Conservation (phyloP, 2,329 filamentous ascomycete species). For the Metarhizium rileyi region DNA sequence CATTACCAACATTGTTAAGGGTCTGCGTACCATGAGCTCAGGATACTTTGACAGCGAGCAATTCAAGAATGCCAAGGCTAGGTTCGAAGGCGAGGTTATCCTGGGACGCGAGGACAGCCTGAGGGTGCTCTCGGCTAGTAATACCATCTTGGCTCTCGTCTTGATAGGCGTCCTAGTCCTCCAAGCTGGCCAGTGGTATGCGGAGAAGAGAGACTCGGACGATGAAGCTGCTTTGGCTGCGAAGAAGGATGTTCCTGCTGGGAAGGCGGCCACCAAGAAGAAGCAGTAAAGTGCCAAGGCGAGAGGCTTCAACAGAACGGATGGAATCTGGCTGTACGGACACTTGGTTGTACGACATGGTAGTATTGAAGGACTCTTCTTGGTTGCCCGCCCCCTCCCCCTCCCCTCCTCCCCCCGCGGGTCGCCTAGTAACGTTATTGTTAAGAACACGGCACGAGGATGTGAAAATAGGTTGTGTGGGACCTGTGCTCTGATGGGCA, state of each 20-base stretch:
- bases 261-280: constrained; percentile 25
- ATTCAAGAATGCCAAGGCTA: constrained; percentile 28
- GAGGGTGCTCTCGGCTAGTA: constrained; percentile 84
- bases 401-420: too few species aligned
- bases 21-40: constrained; percentile 69
- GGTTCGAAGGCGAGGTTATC: constrained; percentile 50
- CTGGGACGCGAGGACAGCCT: constrained; percentile 81
- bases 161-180: constrained; percentile 84
- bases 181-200: constrained; percentile 98
- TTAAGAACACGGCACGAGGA: background rate
- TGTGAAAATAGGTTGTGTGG: background rate
- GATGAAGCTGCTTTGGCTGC: constrained; percentile 58
- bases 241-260: constrained; percentile 17
- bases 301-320: background rate
- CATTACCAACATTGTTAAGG: constrained; percentile 93
- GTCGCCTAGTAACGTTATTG: background rate
- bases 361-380: background rate
- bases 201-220: constrained; percentile 82
- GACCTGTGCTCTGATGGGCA: background rate
- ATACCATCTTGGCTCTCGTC: constrained; percentile 90
- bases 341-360: background rate
- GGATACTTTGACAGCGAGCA: constrained; percentile 49
- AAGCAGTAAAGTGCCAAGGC: constrained; percentile 21
- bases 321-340: background rate
- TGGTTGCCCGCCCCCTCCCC: too few species aligned